Percentiles rank a stretch among this genome's conserved stretches.
Conservation (phyloP, 306 rosid genomes). For the Quercus engelmannii region DNA sequence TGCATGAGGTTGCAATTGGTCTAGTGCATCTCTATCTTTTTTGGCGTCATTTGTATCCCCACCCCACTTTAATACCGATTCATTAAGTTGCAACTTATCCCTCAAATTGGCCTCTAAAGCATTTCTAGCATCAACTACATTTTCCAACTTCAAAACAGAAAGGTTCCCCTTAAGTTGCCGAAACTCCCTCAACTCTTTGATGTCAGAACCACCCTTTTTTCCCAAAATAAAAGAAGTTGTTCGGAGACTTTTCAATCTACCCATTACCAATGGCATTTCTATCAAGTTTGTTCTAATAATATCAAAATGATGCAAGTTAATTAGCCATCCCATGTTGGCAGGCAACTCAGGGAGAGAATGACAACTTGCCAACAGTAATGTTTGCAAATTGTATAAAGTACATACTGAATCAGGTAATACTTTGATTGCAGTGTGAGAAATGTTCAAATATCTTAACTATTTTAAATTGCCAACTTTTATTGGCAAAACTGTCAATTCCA, state of each 20-base stretch:
- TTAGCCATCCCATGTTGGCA: not conserved
- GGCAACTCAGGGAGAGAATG: not conserved
- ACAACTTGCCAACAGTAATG: constrained; percentile 3
- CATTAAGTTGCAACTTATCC: too few species aligned
- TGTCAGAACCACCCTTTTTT: not conserved
- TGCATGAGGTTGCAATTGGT: not conserved
- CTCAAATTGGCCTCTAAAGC: too few species aligned
- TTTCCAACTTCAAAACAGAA: too few species aligned
- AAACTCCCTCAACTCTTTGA: too few species aligned
- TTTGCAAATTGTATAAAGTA: constrained; percentile 16
- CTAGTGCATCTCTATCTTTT: not conserved
- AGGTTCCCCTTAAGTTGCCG: too few species aligned
- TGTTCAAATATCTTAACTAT: constrained; percentile 3
- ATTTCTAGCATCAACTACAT: too few species aligned
- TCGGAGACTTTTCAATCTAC: constrained; percentile 3
- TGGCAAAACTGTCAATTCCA: not conserved
- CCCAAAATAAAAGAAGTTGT: not conserved
- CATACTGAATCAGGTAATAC: constrained; percentile 7
- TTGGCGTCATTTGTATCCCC: too few species aligned
- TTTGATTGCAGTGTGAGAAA: not conserved
- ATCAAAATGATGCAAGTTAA: not conserved
- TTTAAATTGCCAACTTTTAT: not conserved
- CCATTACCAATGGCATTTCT: constrained; percentile 19
- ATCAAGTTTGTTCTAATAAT: not conserved
- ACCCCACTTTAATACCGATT: too few species aligned